Conservation (phyloP, 129 eudicot species). For the Logfia minima region DNA sequence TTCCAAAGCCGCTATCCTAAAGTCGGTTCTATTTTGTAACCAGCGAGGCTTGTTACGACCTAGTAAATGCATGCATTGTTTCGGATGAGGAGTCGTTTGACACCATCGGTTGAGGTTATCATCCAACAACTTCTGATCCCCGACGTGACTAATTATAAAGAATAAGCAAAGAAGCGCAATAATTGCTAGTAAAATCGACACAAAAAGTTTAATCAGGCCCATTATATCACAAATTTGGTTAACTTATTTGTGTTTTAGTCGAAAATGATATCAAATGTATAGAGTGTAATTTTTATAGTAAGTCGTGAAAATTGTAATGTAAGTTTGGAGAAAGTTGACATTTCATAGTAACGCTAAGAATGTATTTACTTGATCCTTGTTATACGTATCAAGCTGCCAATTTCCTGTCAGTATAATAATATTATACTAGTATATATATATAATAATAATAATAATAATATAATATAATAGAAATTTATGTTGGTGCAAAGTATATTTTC, state of each 20-base stretch:
- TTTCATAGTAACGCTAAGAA: constrained; percentile 15
- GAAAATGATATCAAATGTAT: background rate
- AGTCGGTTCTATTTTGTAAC: constrained; percentile 37
- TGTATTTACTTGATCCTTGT: constrained; percentile 14
- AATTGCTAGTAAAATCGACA: constrained; percentile 1
- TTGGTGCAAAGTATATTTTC: background rate
- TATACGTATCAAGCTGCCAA: constrained; percentile 34
- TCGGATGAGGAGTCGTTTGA: constrained; percentile 55
- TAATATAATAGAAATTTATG: background rate
- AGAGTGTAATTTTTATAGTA: constrained; percentile 2
- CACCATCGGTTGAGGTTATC: constrained; percentile 55
- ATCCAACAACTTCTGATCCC: background rate
- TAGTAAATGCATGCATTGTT: constrained; percentile 53
- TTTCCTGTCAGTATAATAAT: background rate
- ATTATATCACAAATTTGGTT: constrained; percentile 13
- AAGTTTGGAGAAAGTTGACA: constrained; percentile 26
- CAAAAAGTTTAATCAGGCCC: constrained; percentile 17
- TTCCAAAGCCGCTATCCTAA: constrained; percentile 41
- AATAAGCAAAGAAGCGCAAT: background rate
- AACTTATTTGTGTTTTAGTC: background rate
- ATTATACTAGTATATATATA: too few relatives aligned
- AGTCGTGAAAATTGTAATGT: background rate
- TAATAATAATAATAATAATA: too few relatives aligned
- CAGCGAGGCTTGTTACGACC: constrained; percentile 16
- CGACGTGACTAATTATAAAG: background rate